Percentiles rank a stretch among this genome's conserved stretches.
phyloP scores from a whole-genome alignment of 2,329 filamentous ascomycete genomes.

The Neofusicoccum ribis region DNA sequence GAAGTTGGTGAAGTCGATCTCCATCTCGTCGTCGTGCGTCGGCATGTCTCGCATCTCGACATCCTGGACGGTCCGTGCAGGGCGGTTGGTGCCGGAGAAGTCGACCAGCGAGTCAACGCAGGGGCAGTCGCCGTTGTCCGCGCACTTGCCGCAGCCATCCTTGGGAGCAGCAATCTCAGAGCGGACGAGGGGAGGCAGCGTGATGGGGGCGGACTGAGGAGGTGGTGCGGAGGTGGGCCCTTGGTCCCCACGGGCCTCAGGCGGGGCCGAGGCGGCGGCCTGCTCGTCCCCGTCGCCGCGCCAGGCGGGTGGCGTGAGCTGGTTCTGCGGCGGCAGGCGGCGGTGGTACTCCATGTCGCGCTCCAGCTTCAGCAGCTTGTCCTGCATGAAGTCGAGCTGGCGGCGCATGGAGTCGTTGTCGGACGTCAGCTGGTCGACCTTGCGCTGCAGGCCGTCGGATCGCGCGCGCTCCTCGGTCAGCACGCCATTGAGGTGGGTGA shows the following conservation, averaged over 20 bases:
- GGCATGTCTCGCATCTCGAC: constrained; percentile 1
- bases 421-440: constrained; percentile 21
- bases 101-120: constrained; percentile 31
- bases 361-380: constrained; percentile 17
- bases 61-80: constrained; percentile 22
- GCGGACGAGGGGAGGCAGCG: constrained; percentile 16
- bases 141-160: constrained; percentile 18
- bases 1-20: constrained; percentile 37
- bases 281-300: constrained; percentile 14
- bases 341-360: constrained; percentile 16
- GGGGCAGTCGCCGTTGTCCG: constrained; percentile 30
- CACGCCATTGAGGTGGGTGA: constrained; percentile 19
- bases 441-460: constrained; percentile 20
- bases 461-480: constrained; percentile 19
- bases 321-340: constrained; percentile 11
- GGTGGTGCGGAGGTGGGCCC: constrained; percentile 8
- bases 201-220: constrained; percentile 1
- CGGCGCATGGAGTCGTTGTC: constrained; percentile 20
- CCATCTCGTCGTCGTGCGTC: constrained; percentile 25
- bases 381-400: constrained; percentile 19
- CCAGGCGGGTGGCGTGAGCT: constrained; percentile 21
- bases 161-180: constrained; percentile 13
- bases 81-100: constrained; percentile 14
- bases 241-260: constrained; percentile 16
- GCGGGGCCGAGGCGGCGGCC: not conserved